A percentile compares a stretch with the other conserved stretches of the same genome.
Conservation (phyloP, 2,329 filamentous ascomycete species). For the Monilinia vaccinii-corymbosi region DNA sequence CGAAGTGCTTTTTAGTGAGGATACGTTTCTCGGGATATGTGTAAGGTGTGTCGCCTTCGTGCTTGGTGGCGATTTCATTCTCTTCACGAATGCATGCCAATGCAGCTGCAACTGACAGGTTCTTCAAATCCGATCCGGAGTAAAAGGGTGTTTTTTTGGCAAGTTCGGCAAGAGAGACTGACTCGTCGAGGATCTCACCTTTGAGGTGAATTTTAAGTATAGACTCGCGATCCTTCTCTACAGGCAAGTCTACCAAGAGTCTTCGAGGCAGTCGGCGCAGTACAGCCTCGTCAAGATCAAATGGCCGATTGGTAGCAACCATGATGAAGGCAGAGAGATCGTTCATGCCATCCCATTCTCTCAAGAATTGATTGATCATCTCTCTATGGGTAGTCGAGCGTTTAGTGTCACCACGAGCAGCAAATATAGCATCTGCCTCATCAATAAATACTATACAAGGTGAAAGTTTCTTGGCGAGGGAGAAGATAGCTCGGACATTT, state of each 20-base stretch:
- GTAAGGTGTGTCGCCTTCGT: conserved; percentile 34
- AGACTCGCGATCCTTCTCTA: conserved; percentile 53
- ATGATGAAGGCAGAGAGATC: conserved; percentile 88
- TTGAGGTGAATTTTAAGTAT: conserved; percentile 65
- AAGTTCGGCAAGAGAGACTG: conserved; percentile 52
- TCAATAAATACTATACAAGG: conserved; percentile 96
- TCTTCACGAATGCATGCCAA: conserved; percentile 74
- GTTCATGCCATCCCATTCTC: conserved; percentile 89
- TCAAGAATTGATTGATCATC: conserved; percentile 91
- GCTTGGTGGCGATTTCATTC: conserved; percentile 35
- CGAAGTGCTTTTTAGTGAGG: conserved; percentile 65
- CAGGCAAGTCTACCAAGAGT: conserved; percentile 64
- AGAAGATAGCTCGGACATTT: conserved; percentile 88
- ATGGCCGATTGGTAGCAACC: conserved; percentile 93
- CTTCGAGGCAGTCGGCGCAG: conserved; percentile 66
- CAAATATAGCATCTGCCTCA: conserved; percentile 88
- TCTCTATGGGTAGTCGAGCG: conserved; percentile 53
- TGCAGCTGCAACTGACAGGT: conserved; percentile 70
- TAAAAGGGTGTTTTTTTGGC: conserved; percentile 65
- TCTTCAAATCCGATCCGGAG: conserved; percentile 77
- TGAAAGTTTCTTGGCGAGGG: conserved; percentile 78
- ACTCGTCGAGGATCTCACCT: conserved; percentile 52
- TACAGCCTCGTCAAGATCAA: conserved; percentile 85
- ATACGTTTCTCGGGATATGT: conserved; percentile 59
- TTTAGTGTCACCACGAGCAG: conserved; percentile 47